phyloP scores from a whole-genome alignment of 495 filamentous ascomycete genomes.

The Penicillium nucicola region DNA sequence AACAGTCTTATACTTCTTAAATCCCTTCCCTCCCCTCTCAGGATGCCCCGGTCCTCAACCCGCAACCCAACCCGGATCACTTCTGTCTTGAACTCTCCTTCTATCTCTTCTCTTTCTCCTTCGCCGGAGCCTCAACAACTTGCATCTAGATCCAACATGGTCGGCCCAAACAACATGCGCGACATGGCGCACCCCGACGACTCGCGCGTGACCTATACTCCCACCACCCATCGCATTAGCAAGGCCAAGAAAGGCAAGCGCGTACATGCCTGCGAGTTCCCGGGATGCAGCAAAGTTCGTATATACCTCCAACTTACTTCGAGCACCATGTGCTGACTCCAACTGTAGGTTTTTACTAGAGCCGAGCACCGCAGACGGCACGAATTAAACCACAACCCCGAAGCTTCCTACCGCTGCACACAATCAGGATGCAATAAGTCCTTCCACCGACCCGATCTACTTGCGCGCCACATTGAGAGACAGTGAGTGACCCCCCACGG shows the following conservation, averaged over 20 bases:
- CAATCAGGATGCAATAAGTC: conserved; percentile 68
- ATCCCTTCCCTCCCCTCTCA: background rate
- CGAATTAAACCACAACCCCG: conserved; percentile 77
- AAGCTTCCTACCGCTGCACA: conserved; percentile 64
- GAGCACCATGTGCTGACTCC: conserved; percentile 11
- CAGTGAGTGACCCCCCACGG: conserved; percentile 55
- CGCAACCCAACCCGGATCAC: conserved; percentile 1
- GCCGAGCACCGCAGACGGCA: conserved; percentile 84
- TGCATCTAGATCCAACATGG: background rate
- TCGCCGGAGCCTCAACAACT: conserved; percentile 6
- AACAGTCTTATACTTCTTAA: background rate
- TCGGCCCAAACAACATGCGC: conserved; percentile 10
- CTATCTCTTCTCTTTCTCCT: conserved; percentile 1
- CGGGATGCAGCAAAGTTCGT: conserved; percentile 62
- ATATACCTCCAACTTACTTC: background rate
- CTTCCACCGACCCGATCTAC: conserved; percentile 77
- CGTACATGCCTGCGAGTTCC: conserved; percentile 67
- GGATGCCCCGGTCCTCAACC: background rate
- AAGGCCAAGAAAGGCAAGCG: conserved; percentile 81
- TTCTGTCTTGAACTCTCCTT: conserved; percentile 9
- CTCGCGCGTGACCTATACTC: conserved; percentile 50
- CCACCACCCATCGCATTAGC: conserved; percentile 69
- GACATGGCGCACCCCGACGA: conserved; percentile 3
- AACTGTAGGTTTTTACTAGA: conserved; percentile 68
- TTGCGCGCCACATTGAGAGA: conserved; percentile 75